A percentile compares a stretch with the other conserved stretches of the same genome.
Evolutionary conservation across 192 early-diverging fungal genomes (phyloP).

Genomic region (Podila clonocystis): DNA sequence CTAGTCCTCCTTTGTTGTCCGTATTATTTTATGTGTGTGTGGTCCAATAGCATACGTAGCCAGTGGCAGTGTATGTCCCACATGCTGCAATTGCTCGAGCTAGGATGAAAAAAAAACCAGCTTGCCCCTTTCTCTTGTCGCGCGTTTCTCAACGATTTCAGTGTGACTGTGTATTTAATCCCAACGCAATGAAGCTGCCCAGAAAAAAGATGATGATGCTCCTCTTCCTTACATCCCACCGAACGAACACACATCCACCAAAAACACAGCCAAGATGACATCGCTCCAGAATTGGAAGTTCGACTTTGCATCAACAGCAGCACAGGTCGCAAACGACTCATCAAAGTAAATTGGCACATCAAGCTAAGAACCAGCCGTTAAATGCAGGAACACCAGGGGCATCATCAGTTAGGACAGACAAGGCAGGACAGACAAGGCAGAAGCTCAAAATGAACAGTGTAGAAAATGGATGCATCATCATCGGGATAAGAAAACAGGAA

Average conservation of each 20-base stretch:
- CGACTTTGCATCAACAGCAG: conserved; percentile 32
- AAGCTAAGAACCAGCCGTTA: neutral
- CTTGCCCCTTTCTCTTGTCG: no score
- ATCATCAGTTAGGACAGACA: neutral
- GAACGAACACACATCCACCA: neutral
- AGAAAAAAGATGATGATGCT: neutral
- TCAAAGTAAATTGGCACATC: conserved; percentile 17
- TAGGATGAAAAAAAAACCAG: no score
- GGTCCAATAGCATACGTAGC: no score
- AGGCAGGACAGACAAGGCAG: no score
- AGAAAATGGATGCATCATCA: neutral
- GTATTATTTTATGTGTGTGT: no score
- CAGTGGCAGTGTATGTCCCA: no score
- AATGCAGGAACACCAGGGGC: neutral
- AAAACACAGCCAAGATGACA: conserved; percentile 5
- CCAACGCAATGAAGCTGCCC: neutral
- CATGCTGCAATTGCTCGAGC: no score
- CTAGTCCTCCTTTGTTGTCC: no score
- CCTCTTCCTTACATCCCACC: neutral
- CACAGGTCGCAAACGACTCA: conserved; percentile 7
- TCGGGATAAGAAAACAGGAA: neutral
- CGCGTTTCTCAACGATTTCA: no score
- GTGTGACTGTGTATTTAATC: no score
- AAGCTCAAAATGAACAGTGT: neutral
- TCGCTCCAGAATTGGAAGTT: conserved; percentile 32